Conservation (phyloP, 2,329 filamentous ascomycete genomes). For the Karstenula rhodostoma region DNA sequence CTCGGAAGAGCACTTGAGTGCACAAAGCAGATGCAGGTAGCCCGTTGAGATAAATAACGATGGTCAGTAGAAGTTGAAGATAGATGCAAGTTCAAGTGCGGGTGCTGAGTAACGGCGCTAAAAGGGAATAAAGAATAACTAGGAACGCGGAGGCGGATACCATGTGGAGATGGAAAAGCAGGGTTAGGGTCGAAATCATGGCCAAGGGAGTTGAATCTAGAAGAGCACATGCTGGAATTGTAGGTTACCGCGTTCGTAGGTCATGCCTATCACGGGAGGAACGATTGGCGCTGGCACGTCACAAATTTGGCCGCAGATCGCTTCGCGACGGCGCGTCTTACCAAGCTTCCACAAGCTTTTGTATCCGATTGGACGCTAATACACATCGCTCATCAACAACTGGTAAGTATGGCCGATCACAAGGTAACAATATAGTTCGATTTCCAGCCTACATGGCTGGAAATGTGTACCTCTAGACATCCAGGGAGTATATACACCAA, state of each 20-base stretch:
- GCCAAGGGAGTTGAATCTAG: not conserved
- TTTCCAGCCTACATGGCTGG: not conserved
- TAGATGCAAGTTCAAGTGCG: not conserved
- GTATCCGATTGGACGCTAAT: slow-evolving; percentile 2
- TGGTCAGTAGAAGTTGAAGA: not conserved
- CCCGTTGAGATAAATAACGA: not conserved
- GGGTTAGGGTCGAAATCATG: not conserved
- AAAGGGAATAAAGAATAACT: slow-evolving; percentile 11
- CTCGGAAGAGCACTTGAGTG: not conserved
- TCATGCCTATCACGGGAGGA: not conserved
- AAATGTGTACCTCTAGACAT: not conserved
- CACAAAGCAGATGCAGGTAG: not conserved
- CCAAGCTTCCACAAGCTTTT: slow-evolving; percentile 5
- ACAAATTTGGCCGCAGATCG: not conserved
- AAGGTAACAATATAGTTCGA: not conserved
- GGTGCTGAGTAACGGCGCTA: slow-evolving; percentile 31
- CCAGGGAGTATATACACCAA: slow-evolving; percentile 5
- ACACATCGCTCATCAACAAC: not conserved
- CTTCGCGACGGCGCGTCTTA: not conserved
- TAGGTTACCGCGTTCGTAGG: not conserved
- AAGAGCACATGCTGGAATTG: not conserved
- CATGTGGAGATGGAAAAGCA: not conserved
- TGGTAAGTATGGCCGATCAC: not conserved
- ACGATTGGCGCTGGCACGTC: slow-evolving; percentile 1
- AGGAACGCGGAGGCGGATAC: slow-evolving; percentile 6